A percentile compares a stretch with the other conserved stretches of the same genome.
phyloP scores from a whole-genome alignment of 1,284 basidiomycete genomes.

The Austroboletus novae-zelandiae region DNA sequence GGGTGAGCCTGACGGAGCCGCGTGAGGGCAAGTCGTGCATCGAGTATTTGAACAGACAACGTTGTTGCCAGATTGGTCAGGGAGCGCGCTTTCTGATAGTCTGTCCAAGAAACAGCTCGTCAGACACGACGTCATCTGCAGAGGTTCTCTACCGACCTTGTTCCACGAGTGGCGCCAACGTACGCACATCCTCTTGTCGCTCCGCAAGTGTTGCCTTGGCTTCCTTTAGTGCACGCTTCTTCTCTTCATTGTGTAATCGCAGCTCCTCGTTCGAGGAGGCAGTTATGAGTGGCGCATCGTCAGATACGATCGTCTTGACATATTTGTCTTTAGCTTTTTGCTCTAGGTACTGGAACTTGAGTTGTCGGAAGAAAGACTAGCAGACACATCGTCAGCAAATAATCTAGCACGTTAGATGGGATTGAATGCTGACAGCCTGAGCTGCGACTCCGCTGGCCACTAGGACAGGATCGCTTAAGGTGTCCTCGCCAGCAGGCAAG shows the following conservation, averaged over 20 bases:
- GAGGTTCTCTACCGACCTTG: conserved; percentile 45
- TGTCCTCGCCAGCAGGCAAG: conserved; percentile 23
- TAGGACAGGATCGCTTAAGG: conserved; percentile 28
- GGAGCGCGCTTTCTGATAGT: conserved; percentile 54
- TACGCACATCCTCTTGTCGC: conserved; percentile 58
- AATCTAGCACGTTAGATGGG: background rate
- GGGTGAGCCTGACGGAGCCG: conserved; percentile 78
- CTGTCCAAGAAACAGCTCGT: conserved; percentile 33
- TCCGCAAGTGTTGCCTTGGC: conserved; percentile 62
- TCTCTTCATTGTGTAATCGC: conserved; percentile 57
- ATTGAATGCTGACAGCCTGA: conserved; percentile 21
- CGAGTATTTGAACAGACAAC: conserved; percentile 73
- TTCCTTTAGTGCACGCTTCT: conserved; percentile 65
- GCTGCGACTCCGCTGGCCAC: conserved; percentile 32
- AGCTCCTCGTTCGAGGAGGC: conserved; percentile 72
- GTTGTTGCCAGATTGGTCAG: conserved; percentile 54
- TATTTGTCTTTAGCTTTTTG: conserved; percentile 87
- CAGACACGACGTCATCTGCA: background rate
- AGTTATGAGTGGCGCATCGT: conserved; percentile 73
- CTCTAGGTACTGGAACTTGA: conserved; percentile 85
- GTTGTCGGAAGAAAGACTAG: conserved; percentile 74
- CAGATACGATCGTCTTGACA: conserved; percentile 78
- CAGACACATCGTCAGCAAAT: conserved; percentile 2
- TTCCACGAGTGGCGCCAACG: conserved; percentile 63
- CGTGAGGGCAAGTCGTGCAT: conserved; percentile 73